phyloP scores from a whole-genome alignment of 169 alveolate species.

The Toxoplasma gondii region DNA sequence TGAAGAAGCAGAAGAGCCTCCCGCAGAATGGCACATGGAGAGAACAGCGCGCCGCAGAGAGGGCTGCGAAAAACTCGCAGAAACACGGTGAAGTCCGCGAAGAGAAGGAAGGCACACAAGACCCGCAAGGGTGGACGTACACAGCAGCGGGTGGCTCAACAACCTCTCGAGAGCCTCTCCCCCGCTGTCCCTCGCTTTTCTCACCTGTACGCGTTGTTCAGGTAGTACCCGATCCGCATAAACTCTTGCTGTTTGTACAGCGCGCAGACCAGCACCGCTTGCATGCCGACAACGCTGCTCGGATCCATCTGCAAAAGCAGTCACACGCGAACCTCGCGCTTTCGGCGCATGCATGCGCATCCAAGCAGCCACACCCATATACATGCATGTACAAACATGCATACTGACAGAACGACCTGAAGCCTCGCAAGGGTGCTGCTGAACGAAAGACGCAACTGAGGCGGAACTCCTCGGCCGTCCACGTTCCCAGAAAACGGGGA shows the following conservation, averaged over 20 bases:
- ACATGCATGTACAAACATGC: no score
- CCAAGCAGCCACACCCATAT: no score
- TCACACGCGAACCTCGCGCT: neutral
- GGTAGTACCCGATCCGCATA: constrained; percentile 97
- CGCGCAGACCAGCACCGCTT: constrained; percentile 95
- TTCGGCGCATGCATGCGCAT: neutral
- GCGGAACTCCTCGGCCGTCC: no score
- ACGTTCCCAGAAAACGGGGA: no score
- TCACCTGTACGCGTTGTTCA: constrained; percentile 92
- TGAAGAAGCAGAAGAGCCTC: neutral
- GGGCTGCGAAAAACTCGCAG: neutral
- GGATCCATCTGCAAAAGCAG: constrained; percentile 77
- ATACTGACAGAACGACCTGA: no score
- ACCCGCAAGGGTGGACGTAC: no score
- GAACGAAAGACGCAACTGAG: no score
- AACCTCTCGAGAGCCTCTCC: no score
- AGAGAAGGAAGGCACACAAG: no score
- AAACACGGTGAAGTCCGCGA: no score
- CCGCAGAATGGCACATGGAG: neutral
- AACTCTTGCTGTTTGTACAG: constrained; percentile 95
- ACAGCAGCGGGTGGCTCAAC: no score
- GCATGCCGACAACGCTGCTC: constrained; percentile 93
- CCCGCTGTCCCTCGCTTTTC: neutral
- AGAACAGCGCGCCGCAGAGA: neutral
- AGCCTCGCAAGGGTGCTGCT: no score